phyloP scores from a whole-genome alignment of 2,329 filamentous ascomycete genomes.

The Botrytis medusae region DNA sequence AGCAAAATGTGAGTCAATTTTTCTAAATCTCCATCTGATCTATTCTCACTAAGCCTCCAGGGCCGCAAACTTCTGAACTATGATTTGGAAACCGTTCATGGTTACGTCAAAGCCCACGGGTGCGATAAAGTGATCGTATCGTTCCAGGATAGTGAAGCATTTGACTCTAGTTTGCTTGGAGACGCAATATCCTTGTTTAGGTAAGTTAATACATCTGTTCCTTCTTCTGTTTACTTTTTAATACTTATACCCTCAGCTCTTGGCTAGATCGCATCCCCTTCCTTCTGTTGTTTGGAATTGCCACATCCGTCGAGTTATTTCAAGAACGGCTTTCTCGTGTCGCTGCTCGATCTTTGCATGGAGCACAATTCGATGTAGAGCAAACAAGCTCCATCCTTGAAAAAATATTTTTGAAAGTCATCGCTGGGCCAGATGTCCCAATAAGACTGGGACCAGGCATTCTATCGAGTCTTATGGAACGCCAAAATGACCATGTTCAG shows the following conservation, averaged over 20 bases:
- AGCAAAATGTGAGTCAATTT: slow-evolving; percentile 48
- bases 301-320: slow-evolving; percentile 78
- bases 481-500: slow-evolving; percentile 75
- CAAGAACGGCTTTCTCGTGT: slow-evolving; percentile 71
- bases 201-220: slow-evolving; percentile 45
- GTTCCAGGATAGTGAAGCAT: slow-evolving; percentile 80
- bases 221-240: neutral
- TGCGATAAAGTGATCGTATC: slow-evolving; percentile 66
- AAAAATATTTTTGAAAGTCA: slow-evolving; percentile 64
- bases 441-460: slow-evolving; percentile 65
- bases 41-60: slow-evolving; percentile 40
- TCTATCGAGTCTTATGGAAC: slow-evolving; percentile 62
- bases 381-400: slow-evolving; percentile 71
- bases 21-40: neutral
- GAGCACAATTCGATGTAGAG: slow-evolving; percentile 74
- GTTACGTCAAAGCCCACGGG: slow-evolving; percentile 54
- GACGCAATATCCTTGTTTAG: slow-evolving; percentile 69
- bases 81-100: slow-evolving; percentile 69
- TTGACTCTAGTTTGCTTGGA: slow-evolving; percentile 69
- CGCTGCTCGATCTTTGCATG: slow-evolving; percentile 65
- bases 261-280: slow-evolving; percentile 79
- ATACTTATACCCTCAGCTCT: slow-evolving; percentile 43
- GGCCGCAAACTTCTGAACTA: slow-evolving; percentile 71
- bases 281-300: slow-evolving; percentile 74
- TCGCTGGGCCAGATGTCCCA: slow-evolving; percentile 56